These are phyloP conservation scores for Termitomyces sp. DNA, from an alignment of 768 basidiomycete genomes.

Conservation along the genomic window DNA sequence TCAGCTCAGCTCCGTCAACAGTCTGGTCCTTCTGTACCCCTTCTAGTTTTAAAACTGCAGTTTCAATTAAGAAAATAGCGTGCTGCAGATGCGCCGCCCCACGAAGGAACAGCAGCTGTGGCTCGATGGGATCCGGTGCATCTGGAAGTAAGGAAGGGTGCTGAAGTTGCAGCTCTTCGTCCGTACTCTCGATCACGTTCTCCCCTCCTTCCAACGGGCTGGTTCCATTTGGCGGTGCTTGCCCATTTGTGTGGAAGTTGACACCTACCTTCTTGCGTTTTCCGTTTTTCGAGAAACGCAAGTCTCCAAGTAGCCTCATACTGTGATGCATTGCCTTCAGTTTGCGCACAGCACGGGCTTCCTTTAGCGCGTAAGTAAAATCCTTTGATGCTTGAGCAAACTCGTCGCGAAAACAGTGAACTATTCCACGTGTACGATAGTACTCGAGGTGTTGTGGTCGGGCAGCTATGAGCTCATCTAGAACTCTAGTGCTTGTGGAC, in stretches of 20 bases:
- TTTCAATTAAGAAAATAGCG: constrained; percentile 70
- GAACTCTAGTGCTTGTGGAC: constrained; percentile 69
- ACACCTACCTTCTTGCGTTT: constrained; percentile 51
- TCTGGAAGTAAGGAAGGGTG: constrained; percentile 73
- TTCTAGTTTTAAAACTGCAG: constrained; percentile 65
- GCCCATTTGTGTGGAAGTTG: constrained; percentile 46
- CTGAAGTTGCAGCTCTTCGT: constrained; percentile 46
- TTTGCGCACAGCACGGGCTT: constrained; percentile 68
- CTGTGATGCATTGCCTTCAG: constrained; percentile 50
- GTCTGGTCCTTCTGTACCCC: constrained; percentile 53
- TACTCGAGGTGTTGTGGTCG: constrained; percentile 80
- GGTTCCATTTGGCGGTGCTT: constrained; percentile 66
- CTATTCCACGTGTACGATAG: constrained; percentile 85
- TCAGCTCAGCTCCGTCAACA: constrained; percentile 68
- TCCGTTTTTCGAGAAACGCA: constrained; percentile 32
- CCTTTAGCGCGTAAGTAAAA: constrained; percentile 76
- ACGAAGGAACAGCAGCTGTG: constrained; percentile 77
- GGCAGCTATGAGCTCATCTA: constrained; percentile 72
- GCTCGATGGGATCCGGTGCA: constrained; percentile 84
- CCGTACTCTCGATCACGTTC: constrained; percentile 38
- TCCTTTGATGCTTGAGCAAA: constrained; percentile 69
- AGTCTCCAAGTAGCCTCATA: constrained; percentile 28
- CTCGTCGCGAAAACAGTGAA: constrained; percentile 85
- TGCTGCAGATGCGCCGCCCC: constrained; percentile 82
- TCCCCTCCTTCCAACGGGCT: constrained; percentile 35